Evolutionary conservation across 345 rosid genomes (phyloP).

Genomic region (Barbarea vulgaris): DNA sequence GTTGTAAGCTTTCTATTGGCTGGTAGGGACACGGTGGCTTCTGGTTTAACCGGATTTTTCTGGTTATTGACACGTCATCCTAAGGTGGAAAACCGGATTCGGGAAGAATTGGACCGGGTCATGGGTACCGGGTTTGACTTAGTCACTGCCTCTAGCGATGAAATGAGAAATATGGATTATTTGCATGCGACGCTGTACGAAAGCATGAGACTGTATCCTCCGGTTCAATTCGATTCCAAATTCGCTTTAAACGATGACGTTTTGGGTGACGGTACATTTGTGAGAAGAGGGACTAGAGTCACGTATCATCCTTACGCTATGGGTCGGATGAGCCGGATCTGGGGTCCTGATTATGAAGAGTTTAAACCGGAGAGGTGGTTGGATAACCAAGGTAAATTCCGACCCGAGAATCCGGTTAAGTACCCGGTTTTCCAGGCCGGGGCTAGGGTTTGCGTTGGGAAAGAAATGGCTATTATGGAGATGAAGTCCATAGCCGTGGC

Average conservation of each 20-base stretch:
- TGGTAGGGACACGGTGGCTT: constrained; percentile 76
- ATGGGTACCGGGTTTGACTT: constrained; percentile 41
- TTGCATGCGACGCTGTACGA: constrained; percentile 63
- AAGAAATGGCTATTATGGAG: constrained; percentile 77
- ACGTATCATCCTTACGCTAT: constrained; percentile 82
- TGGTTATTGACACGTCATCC: constrained; percentile 59
- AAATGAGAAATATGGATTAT: constrained; percentile 58
- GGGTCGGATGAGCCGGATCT: constrained; percentile 68
- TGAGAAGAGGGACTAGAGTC: constrained; percentile 65
- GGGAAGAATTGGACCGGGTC: constrained; percentile 50
- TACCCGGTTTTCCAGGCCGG: constrained; percentile 85
- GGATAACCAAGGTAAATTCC: constrained; percentile 46
- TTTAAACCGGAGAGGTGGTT: constrained; percentile 85
- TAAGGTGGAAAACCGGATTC: constrained; percentile 50
- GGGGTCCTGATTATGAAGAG: constrained; percentile 71
- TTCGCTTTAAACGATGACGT: constrained; percentile 62
- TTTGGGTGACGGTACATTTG: constrained; percentile 58
- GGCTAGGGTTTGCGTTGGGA: constrained; percentile 69
- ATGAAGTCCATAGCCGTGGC: constrained; percentile 60
- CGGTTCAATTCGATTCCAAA: constrained; percentile 80
- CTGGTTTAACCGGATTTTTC: constrained; percentile 67
- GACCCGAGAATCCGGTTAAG: constrained; percentile 54
- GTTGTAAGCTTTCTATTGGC: constrained; percentile 73
- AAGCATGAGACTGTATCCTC: constrained; percentile 69
- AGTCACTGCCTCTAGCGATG: constrained; percentile 40